Evolutionary conservation across 495 filamentous ascomycete genomes (phyloP), one percentile per base, ranked within the genome.

Genomic region (Aspergillus egyptiacus): DNA sequence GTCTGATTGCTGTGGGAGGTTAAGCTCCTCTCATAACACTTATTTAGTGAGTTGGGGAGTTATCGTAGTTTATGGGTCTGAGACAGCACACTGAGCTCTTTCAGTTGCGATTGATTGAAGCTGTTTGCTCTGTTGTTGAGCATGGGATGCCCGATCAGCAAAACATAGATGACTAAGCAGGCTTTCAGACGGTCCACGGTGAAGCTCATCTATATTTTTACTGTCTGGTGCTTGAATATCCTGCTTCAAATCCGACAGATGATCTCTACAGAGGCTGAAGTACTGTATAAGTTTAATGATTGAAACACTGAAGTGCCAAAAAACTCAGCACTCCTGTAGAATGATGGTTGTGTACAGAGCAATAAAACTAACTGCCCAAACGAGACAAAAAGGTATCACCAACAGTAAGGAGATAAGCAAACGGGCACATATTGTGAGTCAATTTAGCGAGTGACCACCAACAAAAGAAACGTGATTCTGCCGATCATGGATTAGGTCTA

Each of bases 111-210:
- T 18, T 11, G 24, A 50, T 27, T 44, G 22, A 15, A 42, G 41
- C 35, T 47, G 34, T 53, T 39, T 53, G 36, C 32, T 30, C 27
- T 49, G 46, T 49, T 37, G 34, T 20, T 35, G 24, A 51, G 18
- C 40, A 18, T 7, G n/a, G n/a, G 6, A 39, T 24, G 7, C 39
- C 20, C 31, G 28, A 27, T 13, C 23, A 45, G 34, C 6, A 32
- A 8, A 23, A 25, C 36, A 24, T 41, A 24, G 42, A 53, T 56
- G 53, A 56, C 53, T 56, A 56, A 56, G 48, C 48, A 50, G 6
- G 11, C 18, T 13, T 8, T 22, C 3, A 10, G 22, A 37, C 13
- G 3, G 15, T 36, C 13, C n/a, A n/a, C n/a, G n/a, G n/a, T n/a
- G n/a, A n/a, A n/a, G n/a, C n/a, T n/a, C n/a, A n/a, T n/a, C n/a